Evolutionary conservation across 2,329 filamentous ascomycete genomes (phyloP), one percentile per base, ranked within the genome.

Genomic region (Sporothrix pseudoabietina): DNA sequence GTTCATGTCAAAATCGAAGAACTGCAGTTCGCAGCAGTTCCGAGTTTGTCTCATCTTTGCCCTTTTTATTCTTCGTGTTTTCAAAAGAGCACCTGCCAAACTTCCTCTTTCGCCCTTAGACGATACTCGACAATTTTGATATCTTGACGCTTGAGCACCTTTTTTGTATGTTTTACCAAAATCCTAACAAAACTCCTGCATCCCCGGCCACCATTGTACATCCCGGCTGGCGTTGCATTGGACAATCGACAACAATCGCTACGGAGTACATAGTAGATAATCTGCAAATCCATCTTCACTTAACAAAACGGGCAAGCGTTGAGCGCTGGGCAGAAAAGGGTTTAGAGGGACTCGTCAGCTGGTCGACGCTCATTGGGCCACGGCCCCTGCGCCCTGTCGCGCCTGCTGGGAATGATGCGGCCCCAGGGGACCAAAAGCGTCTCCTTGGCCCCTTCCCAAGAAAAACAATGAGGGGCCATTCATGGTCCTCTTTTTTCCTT

Each of bases 311-410:
- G 59, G 59, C 59, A 65, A 65, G n/a, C 35, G 35, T 41, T 63
- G 19, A 63, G 32, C 65, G 54, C 71, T 73, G 71, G 39, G 39
- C 55, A 66, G 54, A 74, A 71, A 66, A 63, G 57, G 73, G 73
- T 70, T 76, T 74, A 73, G 75, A 74, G 75, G 77, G 78, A 79
- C 80, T 82, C 80, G 80, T 82, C 78, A 82, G 79, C 80, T 79
- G 63, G 61, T 74, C 70, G 69, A 47, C 55, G 54, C 69, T 78
- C 75, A 81, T 82, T 82, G 80, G 71, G 6, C 65, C 44, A 78
- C 49, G 54, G 44, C 44, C 69, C 32, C 44, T 19, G 39, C 66
- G 52, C 41, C 70, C 55, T 49, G 32, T 65, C 22, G 69, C 7
- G 55, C 41, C n/a, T 41, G 52, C 41, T 59, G 71, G 22, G 19